These are phyloP conservation scores for Achaetomium macrosporum DNA, from an alignment of 2,329 filamentous ascomycete genomes.

Conservation along the genomic window DNA sequence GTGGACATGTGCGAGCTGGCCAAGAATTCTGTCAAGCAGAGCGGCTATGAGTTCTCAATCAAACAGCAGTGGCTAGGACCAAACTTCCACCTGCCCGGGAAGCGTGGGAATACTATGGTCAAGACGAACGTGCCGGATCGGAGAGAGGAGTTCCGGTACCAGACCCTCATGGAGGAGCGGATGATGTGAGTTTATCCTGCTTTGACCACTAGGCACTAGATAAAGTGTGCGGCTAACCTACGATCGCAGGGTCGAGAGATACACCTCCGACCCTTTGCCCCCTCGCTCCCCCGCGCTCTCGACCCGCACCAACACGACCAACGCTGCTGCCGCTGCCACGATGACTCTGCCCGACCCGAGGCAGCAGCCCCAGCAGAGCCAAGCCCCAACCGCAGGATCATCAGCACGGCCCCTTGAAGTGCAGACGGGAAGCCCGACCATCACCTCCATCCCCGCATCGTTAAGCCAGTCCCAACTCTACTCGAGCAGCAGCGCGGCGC, in stretches of 20 bases:
- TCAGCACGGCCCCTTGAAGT: neutral
- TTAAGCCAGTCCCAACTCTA: neutral
- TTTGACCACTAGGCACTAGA: neutral
- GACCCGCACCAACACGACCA: neutral
- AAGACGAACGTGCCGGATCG: slow-evolving; percentile 97
- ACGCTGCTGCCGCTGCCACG: neutral
- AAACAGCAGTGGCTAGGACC: slow-evolving; percentile 89
- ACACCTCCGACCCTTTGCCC: slow-evolving; percentile 32
- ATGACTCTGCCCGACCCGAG: neutral
- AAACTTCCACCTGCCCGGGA: slow-evolving; percentile 71
- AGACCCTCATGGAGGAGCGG: slow-evolving; percentile 78
- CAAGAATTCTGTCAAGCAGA: slow-evolving; percentile 92
- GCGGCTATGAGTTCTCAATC: slow-evolving; percentile 81
- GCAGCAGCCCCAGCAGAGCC: neutral
- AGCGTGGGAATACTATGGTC: slow-evolving; percentile 81
- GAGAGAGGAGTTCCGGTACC: slow-evolving; percentile 80
- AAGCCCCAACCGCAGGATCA: neutral
- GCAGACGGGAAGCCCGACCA: neutral
- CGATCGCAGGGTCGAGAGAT: slow-evolving; percentile 36
- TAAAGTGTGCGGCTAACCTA: neutral
- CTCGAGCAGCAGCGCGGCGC: neutral
- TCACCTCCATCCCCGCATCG: neutral
- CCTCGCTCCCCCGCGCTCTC: slow-evolving; percentile 8
- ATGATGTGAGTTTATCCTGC: slow-evolving; percentile 59
- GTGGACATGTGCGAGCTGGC: slow-evolving; percentile 99